phyloP scores from a whole-genome alignment of 2,329 filamentous ascomycete species.

The Hypoxylon sp. region DNA sequence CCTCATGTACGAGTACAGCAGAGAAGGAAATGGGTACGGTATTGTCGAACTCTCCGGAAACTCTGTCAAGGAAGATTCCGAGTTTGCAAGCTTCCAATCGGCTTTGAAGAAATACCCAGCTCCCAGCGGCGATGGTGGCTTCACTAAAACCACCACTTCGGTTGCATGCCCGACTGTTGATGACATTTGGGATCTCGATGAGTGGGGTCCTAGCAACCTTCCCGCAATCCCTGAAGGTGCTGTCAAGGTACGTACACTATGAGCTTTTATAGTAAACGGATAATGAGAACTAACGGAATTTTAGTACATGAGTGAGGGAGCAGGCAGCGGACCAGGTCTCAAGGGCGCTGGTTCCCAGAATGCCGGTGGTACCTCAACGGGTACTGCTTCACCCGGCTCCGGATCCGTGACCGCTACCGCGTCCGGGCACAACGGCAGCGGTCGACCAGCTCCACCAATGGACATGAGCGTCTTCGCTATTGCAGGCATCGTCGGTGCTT shows the following conservation, averaged over 20 bases:
- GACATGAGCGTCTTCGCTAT: constrained; percentile 58
- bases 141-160: constrained; percentile 63
- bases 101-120: constrained; percentile 66
- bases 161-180: constrained; percentile 66
- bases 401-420: constrained; percentile 57
- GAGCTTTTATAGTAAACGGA: neutral
- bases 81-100: constrained; percentile 71
- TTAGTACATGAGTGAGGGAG: constrained; percentile 68
- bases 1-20: constrained; percentile 94
- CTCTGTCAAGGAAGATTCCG: constrained; percentile 69
- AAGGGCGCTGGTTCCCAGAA: constrained; percentile 69
- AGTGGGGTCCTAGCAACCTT: constrained; percentile 59
- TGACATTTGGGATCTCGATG: constrained; percentile 66
- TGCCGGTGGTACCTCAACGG: constrained; percentile 63
- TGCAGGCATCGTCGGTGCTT: constrained; percentile 55
- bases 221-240: constrained; percentile 68
- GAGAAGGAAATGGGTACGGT: constrained; percentile 84
- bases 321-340: constrained; percentile 69
- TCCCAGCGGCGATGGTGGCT: constrained; percentile 67
- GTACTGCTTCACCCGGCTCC: constrained; percentile 58
- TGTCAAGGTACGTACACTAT: constrained; percentile 51
- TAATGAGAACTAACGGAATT: constrained; percentile 29
- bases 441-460: constrained; percentile 54
- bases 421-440: constrained; percentile 56
- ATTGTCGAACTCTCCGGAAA: constrained; percentile 76